Base-by-base conservation (phyloP, 1,284 basidiomycete species). In the Pascua guehoae region DNA sequence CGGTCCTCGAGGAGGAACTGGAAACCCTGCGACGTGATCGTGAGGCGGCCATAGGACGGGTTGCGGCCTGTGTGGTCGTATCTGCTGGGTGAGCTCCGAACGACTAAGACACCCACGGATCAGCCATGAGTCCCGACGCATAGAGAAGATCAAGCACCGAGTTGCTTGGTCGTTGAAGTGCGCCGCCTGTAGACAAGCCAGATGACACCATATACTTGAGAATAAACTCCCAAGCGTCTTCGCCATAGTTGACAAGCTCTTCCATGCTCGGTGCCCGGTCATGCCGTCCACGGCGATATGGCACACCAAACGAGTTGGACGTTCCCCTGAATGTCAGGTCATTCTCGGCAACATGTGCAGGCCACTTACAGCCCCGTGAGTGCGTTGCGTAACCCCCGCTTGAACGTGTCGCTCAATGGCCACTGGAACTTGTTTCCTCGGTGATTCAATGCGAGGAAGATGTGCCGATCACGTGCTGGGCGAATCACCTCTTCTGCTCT, bases 181-280 rank as follows among this genome's bases (percentile, higher is more conserved):
- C 14, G 53, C 49, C 2, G 60, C 84, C 78, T 56, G 82, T 83
- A 84, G 53, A 85, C 41, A 62, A 75, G 1, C 79, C 88, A 9
- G 91, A 94, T 2, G 93, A 94, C 1, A 99, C 96, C 94, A 99
- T 97, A 74, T 91, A 98, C 77, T 98, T 94, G 51, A 98, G 81
- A 66, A 98, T 96, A 0, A 90, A 91, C 91, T 99, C 96, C 94
- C 96, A 99, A 57, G 90, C 85, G 63, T 91, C 87, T 41, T 94
- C 81, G 1, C 95, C 93, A 70, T 91, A 93, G 17, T 83, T 80
- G 72, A 97, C 91, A 36, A 97, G 79, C 16, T 82, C 82, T 41
- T 88, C 87, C 1, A 87, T 76, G 41, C 42, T 56, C 9, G 66
- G 69, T 36, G 59, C 58, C 8, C 40, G 45, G 12, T 81, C 57